Evolutionary conservation across 129 eudicot genomes (phyloP).

Genomic region (Lactuca saligna): DNA sequence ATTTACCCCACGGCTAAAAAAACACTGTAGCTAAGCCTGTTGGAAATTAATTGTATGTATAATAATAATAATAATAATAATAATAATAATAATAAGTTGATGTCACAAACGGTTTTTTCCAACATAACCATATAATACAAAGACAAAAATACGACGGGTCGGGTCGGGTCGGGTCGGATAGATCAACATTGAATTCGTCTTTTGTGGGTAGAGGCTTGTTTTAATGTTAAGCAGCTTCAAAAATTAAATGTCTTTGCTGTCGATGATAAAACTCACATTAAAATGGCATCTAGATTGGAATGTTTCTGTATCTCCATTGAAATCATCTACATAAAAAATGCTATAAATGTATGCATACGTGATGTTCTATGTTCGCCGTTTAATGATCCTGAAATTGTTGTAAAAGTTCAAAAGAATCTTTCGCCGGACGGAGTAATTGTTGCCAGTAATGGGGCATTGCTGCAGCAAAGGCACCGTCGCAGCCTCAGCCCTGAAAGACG

Average conservation of each 20-base stretch:
- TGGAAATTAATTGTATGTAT: too few relatives aligned
- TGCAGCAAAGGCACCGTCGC: conserved; percentile 49
- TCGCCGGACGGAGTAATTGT: neutral
- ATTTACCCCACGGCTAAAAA: too few relatives aligned
- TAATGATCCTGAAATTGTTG: neutral
- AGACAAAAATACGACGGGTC: neutral
- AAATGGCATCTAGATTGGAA: conserved; percentile 26
- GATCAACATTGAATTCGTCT: conserved; percentile 4
- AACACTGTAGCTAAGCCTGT: too few relatives aligned
- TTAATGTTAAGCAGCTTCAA: conserved; percentile 15
- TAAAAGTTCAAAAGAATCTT: neutral
- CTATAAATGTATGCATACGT: conserved; percentile 13
- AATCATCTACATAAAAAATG: conserved; percentile 21
- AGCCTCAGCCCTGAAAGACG: conserved; percentile 30
- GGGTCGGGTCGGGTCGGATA: neutral
- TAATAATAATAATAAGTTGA: too few relatives aligned
- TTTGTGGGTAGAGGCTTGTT: conserved; percentile 13
- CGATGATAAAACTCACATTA: conserved; percentile 12
- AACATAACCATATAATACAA: neutral
- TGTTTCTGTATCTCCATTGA: conserved; percentile 14
- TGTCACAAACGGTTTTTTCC: neutral
- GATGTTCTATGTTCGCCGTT: conserved; percentile 7
- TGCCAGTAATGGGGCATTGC: conserved; percentile 63
- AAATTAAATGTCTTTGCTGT: conserved; percentile 16
- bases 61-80: too few relatives aligned